These are phyloP conservation scores for Choiromyces venosus DNA, from an alignment of 495 filamentous ascomycete genomes.

Conservation along the genomic window DNA sequence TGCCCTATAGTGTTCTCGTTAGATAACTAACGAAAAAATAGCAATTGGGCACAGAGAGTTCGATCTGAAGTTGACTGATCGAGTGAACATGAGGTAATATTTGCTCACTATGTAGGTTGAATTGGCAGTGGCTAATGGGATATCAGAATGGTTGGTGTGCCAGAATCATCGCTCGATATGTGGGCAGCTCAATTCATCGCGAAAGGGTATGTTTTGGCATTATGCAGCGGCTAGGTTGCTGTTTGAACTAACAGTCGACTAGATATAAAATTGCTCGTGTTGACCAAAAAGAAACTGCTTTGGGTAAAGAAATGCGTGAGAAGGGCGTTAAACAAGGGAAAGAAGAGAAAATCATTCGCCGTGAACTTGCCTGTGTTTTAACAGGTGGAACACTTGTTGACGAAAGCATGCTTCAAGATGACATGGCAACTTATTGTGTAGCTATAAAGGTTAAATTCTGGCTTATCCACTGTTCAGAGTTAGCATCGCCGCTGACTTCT, in stretches of 20 bases:
- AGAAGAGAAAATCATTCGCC: slow-evolving; percentile 82
- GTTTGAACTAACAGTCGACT: not conserved
- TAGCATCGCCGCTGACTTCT: not conserved
- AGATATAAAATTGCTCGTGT: slow-evolving; percentile 87
- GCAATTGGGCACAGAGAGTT: slow-evolving; percentile 92
- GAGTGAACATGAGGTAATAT: slow-evolving; percentile 82
- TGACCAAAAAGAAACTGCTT: slow-evolving; percentile 89
- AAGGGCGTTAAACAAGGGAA: slow-evolving; percentile 54
- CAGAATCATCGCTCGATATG: slow-evolving; percentile 85
- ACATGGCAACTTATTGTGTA: slow-evolving; percentile 94
- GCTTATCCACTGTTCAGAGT: not conserved
- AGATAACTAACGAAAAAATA: not conserved
- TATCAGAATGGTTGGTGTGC: slow-evolving; percentile 73
- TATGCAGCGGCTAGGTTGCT: not conserved
- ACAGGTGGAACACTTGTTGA: slow-evolving; percentile 92
- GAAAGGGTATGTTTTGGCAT: slow-evolving; percentile 25
- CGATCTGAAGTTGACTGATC: slow-evolving; percentile 93
- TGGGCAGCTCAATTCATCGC: slow-evolving; percentile 42
- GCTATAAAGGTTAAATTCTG: slow-evolving; percentile 62
- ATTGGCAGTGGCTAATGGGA: slow-evolving; percentile 71
- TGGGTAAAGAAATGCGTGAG: slow-evolving; percentile 98
- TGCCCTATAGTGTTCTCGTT: not conserved
- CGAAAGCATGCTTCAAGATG: slow-evolving; percentile 92
- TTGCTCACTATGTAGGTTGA: slow-evolving; percentile 39
- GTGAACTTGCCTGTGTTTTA: slow-evolving; percentile 84